These are phyloP conservation scores for Pythium graminicola DNA, from an alignment of 352 stramenopile genomes.

Conservation along the genomic window DNA sequence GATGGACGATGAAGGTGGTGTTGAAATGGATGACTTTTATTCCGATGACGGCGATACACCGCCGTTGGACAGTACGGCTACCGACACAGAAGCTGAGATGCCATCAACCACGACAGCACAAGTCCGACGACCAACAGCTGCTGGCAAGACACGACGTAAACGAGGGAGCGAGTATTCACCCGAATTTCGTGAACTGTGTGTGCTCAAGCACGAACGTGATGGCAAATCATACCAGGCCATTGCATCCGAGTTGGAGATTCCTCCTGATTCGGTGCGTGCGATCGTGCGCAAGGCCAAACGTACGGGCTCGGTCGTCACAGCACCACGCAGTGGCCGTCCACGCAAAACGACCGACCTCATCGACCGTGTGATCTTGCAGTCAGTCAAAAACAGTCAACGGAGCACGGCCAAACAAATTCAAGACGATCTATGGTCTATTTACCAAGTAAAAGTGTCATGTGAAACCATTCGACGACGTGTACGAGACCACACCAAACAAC, in stretches of 20 bases:
- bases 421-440: slow-evolving; percentile 44
- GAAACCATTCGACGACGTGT: slow-evolving; percentile 58
- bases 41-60: not conserved
- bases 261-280: slow-evolving; percentile 48
- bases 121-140: not conserved
- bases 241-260: slow-evolving; percentile 44
- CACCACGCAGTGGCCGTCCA: slow-evolving; percentile 51
- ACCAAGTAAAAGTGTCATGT: slow-evolving; percentile 49
- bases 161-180: slow-evolving; percentile 55
- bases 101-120: not conserved
- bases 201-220: slow-evolving; percentile 43
- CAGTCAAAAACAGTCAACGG: slow-evolving; percentile 41
- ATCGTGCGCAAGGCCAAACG: slow-evolving; percentile 63
- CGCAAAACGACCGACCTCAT: slow-evolving; percentile 60
- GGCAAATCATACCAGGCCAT: slow-evolving; percentile 54
- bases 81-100: slow-evolving; percentile 7
- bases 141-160: slow-evolving; percentile 18
- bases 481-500: slow-evolving; percentile 34
- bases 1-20: not conserved
- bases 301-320: slow-evolving; percentile 45
- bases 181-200: slow-evolving; percentile 44
- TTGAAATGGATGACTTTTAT: slow-evolving; percentile 9
- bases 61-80: not conserved
- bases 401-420: slow-evolving; percentile 62
- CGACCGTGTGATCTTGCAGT: slow-evolving; percentile 60